Evolutionary conservation across 495 filamentous ascomycete genomes (phyloP).

Genomic region (Aspergillus sparsus): DNA sequence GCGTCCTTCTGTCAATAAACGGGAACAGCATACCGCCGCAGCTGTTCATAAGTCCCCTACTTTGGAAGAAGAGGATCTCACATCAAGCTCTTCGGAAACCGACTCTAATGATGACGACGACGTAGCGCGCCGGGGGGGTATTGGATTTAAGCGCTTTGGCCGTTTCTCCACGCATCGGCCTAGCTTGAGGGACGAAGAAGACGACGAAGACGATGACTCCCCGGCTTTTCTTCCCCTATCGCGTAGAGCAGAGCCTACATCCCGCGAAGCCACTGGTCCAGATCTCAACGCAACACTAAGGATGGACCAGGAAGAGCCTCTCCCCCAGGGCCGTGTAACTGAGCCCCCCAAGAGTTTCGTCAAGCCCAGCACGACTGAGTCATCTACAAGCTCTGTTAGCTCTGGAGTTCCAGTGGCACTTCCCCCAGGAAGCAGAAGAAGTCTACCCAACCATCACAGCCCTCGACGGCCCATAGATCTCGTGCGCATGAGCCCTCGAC

Average conservation of each 20-base stretch:
- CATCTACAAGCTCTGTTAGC: slow-evolving; percentile 61
- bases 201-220: slow-evolving; percentile 54
- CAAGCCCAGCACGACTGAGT: slow-evolving; percentile 58
- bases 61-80: slow-evolving; percentile 37
- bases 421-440: slow-evolving; percentile 24
- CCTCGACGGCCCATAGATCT: slow-evolving; percentile 60
- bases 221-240: slow-evolving; percentile 76
- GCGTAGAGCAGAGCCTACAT: slow-evolving; percentile 28
- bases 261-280: slow-evolving; percentile 35
- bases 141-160: slow-evolving; percentile 40
- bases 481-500: slow-evolving; percentile 56
- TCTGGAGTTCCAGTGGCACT: slow-evolving; percentile 34
- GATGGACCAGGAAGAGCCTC: slow-evolving; percentile 47
- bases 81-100: slow-evolving; percentile 49
- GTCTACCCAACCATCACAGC: slow-evolving; percentile 35
- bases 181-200: slow-evolving; percentile 40
- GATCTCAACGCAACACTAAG: slow-evolving; percentile 65
- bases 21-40: slow-evolving; percentile 29
- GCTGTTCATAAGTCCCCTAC: slow-evolving; percentile 38
- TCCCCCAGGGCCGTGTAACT: slow-evolving; percentile 35
- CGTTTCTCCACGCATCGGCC: slow-evolving; percentile 42
- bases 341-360: slow-evolving; percentile 30
- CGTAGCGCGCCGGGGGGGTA: slow-evolving; percentile 32
- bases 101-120: slow-evolving; percentile 60
- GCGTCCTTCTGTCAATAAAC: slow-evolving; percentile 34